Base-by-base conservation (phyloP, 2,329 filamentous ascomycete species). In the Aspergillus uvarum region DNA sequence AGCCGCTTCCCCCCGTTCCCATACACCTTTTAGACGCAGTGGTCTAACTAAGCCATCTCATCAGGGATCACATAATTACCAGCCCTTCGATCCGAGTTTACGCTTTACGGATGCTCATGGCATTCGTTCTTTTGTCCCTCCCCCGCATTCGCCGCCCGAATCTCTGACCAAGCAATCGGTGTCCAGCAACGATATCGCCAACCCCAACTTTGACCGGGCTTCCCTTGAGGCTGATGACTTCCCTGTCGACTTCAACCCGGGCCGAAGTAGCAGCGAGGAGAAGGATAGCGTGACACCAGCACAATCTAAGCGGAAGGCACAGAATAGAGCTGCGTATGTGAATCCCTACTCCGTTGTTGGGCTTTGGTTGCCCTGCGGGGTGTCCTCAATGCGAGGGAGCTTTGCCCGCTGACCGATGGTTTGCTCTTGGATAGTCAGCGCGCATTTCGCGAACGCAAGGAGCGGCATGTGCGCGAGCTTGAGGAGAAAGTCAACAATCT, bases 371-470 rank as follows among this genome's bases (percentile, higher is more conserved):
- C 8, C 8, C 2, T 16, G 29, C n/a, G 44, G 42, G 29, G 14
- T 2, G 14, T 47, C 29, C 29, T 4, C 38, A 22, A 2, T 11
- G 8, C 12, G 35, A 44, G 14, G 14, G 16, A 3, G 16, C 16
- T 19, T 19, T 12, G 5, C 16, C 38, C 38, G 14, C 38, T 44
- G 38, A 44, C 38, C 32, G 22, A 7, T 47, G 21, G 44, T 29
- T 29, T 29, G 26, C 26, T 5, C 6, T 11, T 21, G 1, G 54
- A 59, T 60, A 97, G 94, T 51, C 95, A 98, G 83, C 89, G 94
- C 68, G 94, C 95, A 32, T 98, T 98, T 76, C 91, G 94, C 62
- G 94, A 98, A 77, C 89, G 94, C 67, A 98, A 98, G 77, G 94
- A 98, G 75, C 89, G 88, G 59, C 93, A 96, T 71, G 92, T 98